Evolutionary conservation across 768 basidiomycete genomes (phyloP).

Genomic region (Naganishia kalamii): DNA sequence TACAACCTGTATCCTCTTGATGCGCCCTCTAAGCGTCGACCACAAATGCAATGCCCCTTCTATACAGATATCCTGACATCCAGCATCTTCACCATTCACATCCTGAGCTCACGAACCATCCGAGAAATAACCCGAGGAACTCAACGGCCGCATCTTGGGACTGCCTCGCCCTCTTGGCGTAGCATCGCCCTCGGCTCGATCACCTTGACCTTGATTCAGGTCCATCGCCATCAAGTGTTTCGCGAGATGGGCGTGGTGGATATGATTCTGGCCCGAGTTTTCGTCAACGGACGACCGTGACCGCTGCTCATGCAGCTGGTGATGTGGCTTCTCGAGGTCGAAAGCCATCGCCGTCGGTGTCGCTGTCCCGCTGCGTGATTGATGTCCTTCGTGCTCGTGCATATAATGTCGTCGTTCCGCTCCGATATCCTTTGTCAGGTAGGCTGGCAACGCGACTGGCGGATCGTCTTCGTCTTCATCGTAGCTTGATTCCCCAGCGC

Average conservation of each 20-base stretch:
- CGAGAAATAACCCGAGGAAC: too few relatives aligned
- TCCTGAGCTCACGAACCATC: too few relatives aligned
- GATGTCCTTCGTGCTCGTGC: not conserved
- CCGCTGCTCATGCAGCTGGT: not conserved
- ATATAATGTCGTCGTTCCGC: conserved; percentile 16
- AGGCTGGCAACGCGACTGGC: conserved; percentile 13
- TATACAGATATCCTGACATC: too few relatives aligned
- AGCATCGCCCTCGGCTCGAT: conserved; percentile 1
- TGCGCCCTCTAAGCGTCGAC: too few relatives aligned
- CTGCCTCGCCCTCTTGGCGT: conserved; percentile 13
- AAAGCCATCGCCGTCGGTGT: not conserved
- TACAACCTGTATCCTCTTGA: too few relatives aligned
- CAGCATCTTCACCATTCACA: too few relatives aligned
- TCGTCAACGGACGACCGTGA: not conserved
- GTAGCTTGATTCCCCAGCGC: conserved; percentile 1
- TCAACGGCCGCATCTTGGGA: not conserved
- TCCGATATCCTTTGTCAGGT: conserved; percentile 15
- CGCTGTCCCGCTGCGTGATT: conserved; percentile 1
- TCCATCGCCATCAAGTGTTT: conserved; percentile 10
- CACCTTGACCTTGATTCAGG: not conserved
- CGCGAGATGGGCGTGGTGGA: conserved; percentile 7
- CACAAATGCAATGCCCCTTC: too few relatives aligned
- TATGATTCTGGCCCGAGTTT: not conserved
- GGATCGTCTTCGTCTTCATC: conserved; percentile 14
- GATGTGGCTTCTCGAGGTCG: not conserved